A percentile compares a stretch with the other conserved stretches of the same genome.
These are phyloP conservation scores for Rhodofomes roseus DNA, from an alignment of 1,284 basidiomycete genomes.

Conservation along the genomic window DNA sequence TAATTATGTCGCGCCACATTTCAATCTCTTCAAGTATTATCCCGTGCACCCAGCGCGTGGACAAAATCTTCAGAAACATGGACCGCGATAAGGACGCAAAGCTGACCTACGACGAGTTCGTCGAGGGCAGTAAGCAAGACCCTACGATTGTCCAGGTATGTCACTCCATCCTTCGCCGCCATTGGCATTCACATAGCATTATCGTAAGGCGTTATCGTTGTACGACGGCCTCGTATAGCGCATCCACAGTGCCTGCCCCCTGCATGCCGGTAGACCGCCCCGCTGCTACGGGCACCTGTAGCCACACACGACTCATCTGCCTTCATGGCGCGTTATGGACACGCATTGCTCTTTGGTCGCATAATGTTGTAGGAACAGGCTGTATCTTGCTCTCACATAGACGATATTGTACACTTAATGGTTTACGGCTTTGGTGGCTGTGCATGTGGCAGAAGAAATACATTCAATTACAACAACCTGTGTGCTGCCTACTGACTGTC, in stretches of 20 bases:
- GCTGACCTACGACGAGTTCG: conserved; percentile 93
- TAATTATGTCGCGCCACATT: neutral
- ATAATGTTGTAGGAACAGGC: conserved; percentile 14
- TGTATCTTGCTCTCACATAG: conserved; percentile 11
- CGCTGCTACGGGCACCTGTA: neutral
- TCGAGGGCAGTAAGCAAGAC: conserved; percentile 95
- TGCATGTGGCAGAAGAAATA: neutral
- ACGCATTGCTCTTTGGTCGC: neutral
- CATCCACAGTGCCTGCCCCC: neutral
- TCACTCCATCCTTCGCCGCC: conserved; percentile 8
- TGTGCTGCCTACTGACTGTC: neutral
- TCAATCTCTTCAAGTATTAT: neutral
- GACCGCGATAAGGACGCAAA: conserved; percentile 87
- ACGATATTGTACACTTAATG: conserved; percentile 19
- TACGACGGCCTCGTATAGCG: conserved; percentile 72
- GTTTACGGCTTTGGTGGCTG: conserved; percentile 3
- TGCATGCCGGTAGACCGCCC: neutral
- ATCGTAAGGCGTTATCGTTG: conserved; percentile 63
- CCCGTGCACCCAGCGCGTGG: conserved; percentile 66
- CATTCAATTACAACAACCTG: neutral
- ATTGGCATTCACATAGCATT: neutral
- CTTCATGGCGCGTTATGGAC: neutral
- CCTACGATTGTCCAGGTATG: conserved; percentile 94
- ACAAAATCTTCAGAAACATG: conserved; percentile 96
- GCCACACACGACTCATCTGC: neutral